Base-by-base conservation (phyloP, 2,329 filamentous ascomycete species). In the Amphichorda felina region DNA sequence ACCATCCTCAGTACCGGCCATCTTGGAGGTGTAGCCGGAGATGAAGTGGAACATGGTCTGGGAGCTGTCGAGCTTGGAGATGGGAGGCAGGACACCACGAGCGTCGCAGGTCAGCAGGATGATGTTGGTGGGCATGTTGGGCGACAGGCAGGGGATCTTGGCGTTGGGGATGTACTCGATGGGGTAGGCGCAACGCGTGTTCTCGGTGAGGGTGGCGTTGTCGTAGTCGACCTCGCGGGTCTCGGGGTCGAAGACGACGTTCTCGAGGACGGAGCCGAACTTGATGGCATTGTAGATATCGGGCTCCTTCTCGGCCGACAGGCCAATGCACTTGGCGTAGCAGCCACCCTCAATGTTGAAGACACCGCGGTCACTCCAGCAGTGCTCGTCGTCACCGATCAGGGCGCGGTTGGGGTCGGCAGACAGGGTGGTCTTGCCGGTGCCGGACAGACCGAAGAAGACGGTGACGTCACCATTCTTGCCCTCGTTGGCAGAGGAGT, bases 11-110 rank as follows among this genome's bases (percentile, higher is more conserved):
- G 91, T 98, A 54, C 91, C 91, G 45, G 91, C 91, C 91, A 98
- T 98, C 80, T 98, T 98, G 57, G 89, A 96, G 45, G 91, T 98
- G 75, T 98, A 98, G 50, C 91, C 91, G 14, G 85, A 94, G 66
- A 98, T 98, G 79, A 98, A 98, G 75, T 98, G 91, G 81, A 96
- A 98, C 89, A 98, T 96, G 61, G 87, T 94, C 70, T 96, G 91
- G 53, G 85, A 78, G 45, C 82, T 76, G 70, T 82, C 79, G 58
- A 98, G 82, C 74, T 96, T 96, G 53, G 87, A 95, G 66, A 98
- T 96, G 33, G 91, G 91, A 38, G 91, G 91, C 38, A 98, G 79
- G 34, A 98, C 91, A 70, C 91, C 91, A 48, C 91, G 86, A 41
- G 91, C 91, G 54, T 98, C 91, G 68, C 91, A 98, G 43, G 91